Evolutionary conservation across 2,329 filamentous ascomycete genomes (phyloP), one percentile per base, ranked within the genome.

Genomic region (Tolypocladium paradoxum): DNA sequence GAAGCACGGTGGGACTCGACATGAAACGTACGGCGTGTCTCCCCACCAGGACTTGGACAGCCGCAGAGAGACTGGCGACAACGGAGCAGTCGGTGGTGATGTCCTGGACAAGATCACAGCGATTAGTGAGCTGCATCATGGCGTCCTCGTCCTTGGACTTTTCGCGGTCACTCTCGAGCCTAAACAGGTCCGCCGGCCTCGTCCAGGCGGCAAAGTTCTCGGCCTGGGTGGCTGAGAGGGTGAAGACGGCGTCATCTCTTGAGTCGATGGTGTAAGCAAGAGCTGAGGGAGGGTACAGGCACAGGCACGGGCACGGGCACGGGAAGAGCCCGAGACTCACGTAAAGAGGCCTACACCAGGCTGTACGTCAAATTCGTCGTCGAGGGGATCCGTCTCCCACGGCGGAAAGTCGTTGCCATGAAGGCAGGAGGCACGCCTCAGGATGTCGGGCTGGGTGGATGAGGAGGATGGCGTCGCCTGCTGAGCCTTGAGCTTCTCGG

Each of bases 71-170:
- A 66, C 93, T 96, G 18, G 93, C 93, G 31, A 99, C 92, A 4
- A 99, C 92, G 1, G 93, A 97, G 65, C 93, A 99, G 67, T 99
- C 93, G 0, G 92, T 95, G 6, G 92, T 91, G 55, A 95, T 84
- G 68, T 99, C 93, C 69, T 99, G 93, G 3, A 96, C 90, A 8
- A 99, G 78, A 68, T 99, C 92, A 56, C 88, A 83, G 16, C 79
- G 76, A 9, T 76, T 70, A 7, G 71, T 69, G 18, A 78, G 73
- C 48, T 72, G 68, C 82, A 88, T 88, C 12, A 79, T 71, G 16
- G 75, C 53, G 16, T 67, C 61, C 24, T 63, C 76, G 3, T 64
- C 65, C 36, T 57, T 14, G 7, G 47, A 27, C 9, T 57, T 67
- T 64, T 70, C 57, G 62, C 65, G 52, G 8, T 54, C 45, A 11